A percentile compares a stretch with the other conserved stretches of the same genome.
Evolutionary conservation across 331 rosid species (phyloP).

Genomic region (Phaseolus coccineus): DNA sequence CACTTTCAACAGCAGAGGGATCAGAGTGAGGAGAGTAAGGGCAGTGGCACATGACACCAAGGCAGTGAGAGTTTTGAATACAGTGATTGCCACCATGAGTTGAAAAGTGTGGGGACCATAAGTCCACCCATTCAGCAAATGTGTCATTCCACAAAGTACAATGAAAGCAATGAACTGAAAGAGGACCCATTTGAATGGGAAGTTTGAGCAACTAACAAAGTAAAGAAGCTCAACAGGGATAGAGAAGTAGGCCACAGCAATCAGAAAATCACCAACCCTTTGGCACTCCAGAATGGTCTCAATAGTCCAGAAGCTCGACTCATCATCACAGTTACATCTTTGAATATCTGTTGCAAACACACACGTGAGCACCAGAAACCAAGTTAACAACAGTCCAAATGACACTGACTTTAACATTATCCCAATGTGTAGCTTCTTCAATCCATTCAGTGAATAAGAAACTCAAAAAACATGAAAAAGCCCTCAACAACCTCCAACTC

Average conservation of each 20-base stretch:
- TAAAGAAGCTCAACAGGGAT: slow-evolving; percentile 92
- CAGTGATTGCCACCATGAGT: slow-evolving; percentile 77
- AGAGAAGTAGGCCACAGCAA: slow-evolving; percentile 89
- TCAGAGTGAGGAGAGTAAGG: slow-evolving; percentile 77
- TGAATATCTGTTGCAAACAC: slow-evolving; percentile 57
- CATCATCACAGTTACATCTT: slow-evolving; percentile 90
- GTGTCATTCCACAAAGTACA: slow-evolving; percentile 90
- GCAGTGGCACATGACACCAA: slow-evolving; percentile 88
- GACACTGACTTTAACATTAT: slow-evolving; percentile 71
- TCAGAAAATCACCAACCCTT: slow-evolving; percentile 81
- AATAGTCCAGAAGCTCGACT: slow-evolving; percentile 73
- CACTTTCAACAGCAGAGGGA: slow-evolving; percentile 88
- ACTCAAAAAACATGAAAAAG: background rate
- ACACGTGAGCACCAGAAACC: slow-evolving; percentile 46
- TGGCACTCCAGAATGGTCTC: slow-evolving; percentile 81
- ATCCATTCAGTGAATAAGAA: slow-evolving; percentile 51
- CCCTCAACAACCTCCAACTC: slow-evolving; percentile 36
- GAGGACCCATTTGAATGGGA: slow-evolving; percentile 96
- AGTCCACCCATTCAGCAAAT: slow-evolving; percentile 88
- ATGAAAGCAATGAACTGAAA: slow-evolving; percentile 83
- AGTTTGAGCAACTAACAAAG: slow-evolving; percentile 82
- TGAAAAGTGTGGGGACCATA: slow-evolving; percentile 84
- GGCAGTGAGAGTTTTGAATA: slow-evolving; percentile 83
- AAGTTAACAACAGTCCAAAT: slow-evolving; percentile 56
- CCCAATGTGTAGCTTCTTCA: slow-evolving; percentile 58